Evolutionary conservation across 768 basidiomycete species (phyloP), one percentile per base, ranked within the genome.

Genomic region (Russula brevipes): DNA sequence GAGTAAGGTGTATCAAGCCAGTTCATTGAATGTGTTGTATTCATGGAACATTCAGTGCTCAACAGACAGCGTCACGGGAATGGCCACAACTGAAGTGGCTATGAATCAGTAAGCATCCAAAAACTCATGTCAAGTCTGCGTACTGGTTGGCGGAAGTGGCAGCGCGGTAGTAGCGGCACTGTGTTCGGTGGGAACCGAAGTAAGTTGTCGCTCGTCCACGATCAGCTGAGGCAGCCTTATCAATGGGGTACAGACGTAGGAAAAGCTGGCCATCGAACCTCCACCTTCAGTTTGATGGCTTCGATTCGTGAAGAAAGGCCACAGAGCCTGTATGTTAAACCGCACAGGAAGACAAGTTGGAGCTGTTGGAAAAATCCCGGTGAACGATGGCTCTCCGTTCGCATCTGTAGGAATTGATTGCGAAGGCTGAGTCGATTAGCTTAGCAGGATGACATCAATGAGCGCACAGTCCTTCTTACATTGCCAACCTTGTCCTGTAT

Each of bases 301-400:
- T 16, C 24, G 6, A 63, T 36, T 9, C 5, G 50, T 10, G 44
- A 59, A 16, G 31, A 36, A 6, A 63, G 57, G 19, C 4, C 9
- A 59, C 35, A 54, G 11, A 63, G 57, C 30, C 24, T 57, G 36
- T 44, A 58, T 1, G 30, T 57, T 31, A 58, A 38, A 9, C 62
- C 51, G 8, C 44, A 44, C 4, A 57, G 38, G 30, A 58, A 5
- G 5, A 49, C 30, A 35, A 58, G 62, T 30, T n/a, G 12, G 14
- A 63, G 5, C 24, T 63, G 62, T 8, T 46, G 51, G 30, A 38
- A 38, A 6, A 54, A 30, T 2, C 62, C 10, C 0, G 31, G 57
- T 17, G 57, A 41, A 2, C 44, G 45, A 24, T 63, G 16, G 19
- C 57, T 63, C 30, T 58, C 57, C 6, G 38, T 54, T 11, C 57